Base-by-base conservation (phyloP, 1,139 yeast species). In the Magnusiomyces suaveolens region DNA sequence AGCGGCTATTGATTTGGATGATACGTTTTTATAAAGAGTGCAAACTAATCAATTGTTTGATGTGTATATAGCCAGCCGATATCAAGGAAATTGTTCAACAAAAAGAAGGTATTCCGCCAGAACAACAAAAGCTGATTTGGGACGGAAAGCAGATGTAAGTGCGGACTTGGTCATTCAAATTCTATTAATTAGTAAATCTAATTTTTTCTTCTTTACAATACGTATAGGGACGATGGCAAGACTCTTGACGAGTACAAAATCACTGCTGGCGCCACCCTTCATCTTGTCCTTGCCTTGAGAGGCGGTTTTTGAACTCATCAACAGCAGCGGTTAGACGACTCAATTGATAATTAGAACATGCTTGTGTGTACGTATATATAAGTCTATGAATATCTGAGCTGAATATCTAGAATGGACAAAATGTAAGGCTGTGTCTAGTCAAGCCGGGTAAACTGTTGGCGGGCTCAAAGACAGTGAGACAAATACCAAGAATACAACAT, bases 101-200 rank as follows among this genome's bases (percentile, higher is more conserved):
- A 66, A 87, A 89, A 66, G 98, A 92, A 69, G 98, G 98, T 2
- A 92, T 92, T 57, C 97, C 97, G 2, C 97, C 98, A 23, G 82
- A 88, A 36, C 98, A 92, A 71, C 98, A 92, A 69, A 79, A 96
- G 63, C 79, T 92, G 61, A 85, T 92, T 65, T 89, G 81, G 72
- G 84, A 87, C 58, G 98, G 98, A 23, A 87, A 89, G 64, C 97
- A 90, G 72, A 80, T 92, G 83, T 79, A 70, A 66, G 83, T 75
- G 48, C 46, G 8, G 4, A 43, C 36, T 29, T 29, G 36, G 12
- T 12, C 12, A 29, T 29, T 8, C 36, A 16, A 33, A 10, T 33
- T 10, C 21, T n/a, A n/a, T 21, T 26, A 55, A 8, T 24, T 32
- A 20, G 10, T n/a, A 26, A 21, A 23, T 21, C 6, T 12, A 18